These are phyloP conservation scores for Alternaria panax DNA, from an alignment of 2,329 filamentous ascomycete genomes.

Conservation along the genomic window DNA sequence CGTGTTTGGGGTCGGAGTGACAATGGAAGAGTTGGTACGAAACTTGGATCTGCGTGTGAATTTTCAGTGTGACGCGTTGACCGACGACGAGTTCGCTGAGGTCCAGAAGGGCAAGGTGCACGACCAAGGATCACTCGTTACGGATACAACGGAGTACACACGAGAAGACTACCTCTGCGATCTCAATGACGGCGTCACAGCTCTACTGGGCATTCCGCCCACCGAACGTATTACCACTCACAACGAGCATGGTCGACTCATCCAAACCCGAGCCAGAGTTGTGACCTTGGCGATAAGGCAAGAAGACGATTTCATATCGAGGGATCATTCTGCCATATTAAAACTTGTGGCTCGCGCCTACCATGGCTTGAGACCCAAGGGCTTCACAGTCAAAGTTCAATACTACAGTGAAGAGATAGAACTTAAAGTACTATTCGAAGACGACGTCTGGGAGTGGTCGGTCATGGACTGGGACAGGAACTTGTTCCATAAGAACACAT, in stretches of 20 bases:
- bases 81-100: background rate
- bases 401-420: slow-evolving; percentile 10
- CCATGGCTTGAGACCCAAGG: slow-evolving; percentile 6
- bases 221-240: slow-evolving; percentile 3
- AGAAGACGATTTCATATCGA: background rate
- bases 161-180: background rate
- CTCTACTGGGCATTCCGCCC: slow-evolving; percentile 2
- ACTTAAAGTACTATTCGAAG: slow-evolving; percentile 5
- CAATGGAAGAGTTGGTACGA: slow-evolving; percentile 8
- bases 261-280: background rate
- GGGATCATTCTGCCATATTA: background rate
- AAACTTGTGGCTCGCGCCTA: slow-evolving; percentile 7
- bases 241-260: background rate
- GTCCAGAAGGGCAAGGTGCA: background rate
- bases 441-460: slow-evolving; percentile 14
- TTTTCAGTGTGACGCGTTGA: slow-evolving; percentile 10
- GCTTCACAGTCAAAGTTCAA: slow-evolving; percentile 9
- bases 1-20: slow-evolving; percentile 8
- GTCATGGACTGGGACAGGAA: slow-evolving; percentile 8
- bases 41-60: slow-evolving; percentile 15
- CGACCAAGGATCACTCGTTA: background rate
- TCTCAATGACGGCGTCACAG: background rate
- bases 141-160: background rate
- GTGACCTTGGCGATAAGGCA: slow-evolving; percentile 9
- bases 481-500: slow-evolving; percentile 1